Base-by-base conservation (phyloP, 1,139 yeast species). In the Candida labiduridarum region DNA sequence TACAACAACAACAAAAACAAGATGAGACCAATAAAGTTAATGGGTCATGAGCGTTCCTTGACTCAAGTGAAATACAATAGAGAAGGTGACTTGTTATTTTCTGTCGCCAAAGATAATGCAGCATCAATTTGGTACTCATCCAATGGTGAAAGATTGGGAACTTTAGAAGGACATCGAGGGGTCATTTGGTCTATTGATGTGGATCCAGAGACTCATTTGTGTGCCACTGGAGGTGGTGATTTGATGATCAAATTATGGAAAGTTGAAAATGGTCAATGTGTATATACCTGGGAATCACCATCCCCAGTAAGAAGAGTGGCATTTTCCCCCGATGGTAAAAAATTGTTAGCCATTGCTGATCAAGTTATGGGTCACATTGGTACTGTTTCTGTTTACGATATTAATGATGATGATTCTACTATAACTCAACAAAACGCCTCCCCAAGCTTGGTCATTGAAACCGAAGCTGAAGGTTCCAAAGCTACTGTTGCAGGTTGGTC, bases 111-210 rank as follows among this genome's bases (percentile, higher is more conserved):
- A 71, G 99, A 92, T 80, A 82, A 82, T 62, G 68, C 77, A 45
- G 95, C 94, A n/a, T 85, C 91, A 50, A 87, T 92, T 56, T 95
- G 98, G 98, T 94, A 82, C 71, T 83, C 97, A 27, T 87, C 89
- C 58, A 94, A 92, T 67, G 99, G 99, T 61, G 99, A 95, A 74
- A 84, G 99, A 71, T 74, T 95, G 54, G 99, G 99, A 48, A 94
- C 99, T 52, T 83, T 90, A 59, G 84, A 82, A 54, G 81, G 81
- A 45, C 99, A 94, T 69, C 80, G 80, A 56, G 99, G 99, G 84
- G 89, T 97, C 54, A 87, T 94, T 64, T 91, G 96, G 96, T 86
- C 97, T 39, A 87, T 94, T 57, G 98, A 94, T 66, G 87, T 91
- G 49, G 96, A 89, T 67, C 76, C 80, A 45, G 78, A 79, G 64